Conservation (phyloP, 2,329 filamentous ascomycete species). For the Pseudopyrenochaeta lycopersici region DNA sequence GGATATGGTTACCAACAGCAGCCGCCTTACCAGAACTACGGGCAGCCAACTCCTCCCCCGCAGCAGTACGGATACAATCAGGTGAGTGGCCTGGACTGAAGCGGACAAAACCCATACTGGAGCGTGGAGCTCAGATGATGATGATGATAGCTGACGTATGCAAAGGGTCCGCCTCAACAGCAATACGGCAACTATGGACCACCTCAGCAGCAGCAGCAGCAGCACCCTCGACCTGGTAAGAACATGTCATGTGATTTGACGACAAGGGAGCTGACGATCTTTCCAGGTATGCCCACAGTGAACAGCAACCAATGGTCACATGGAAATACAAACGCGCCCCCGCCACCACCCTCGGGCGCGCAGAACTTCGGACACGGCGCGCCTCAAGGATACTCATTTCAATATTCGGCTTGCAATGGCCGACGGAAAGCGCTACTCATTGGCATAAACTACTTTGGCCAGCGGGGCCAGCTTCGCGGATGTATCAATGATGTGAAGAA, state of each 20-base stretch:
- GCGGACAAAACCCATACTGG: neutral
- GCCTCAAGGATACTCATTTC: conserved; percentile 81
- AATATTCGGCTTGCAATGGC: conserved; percentile 91
- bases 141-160: conserved; percentile 27
- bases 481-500: conserved; percentile 99
- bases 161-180: conserved; percentile 43
- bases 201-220: conserved; percentile 32
- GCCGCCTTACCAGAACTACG: conserved; percentile 51
- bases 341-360: conserved; percentile 69
- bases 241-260: neutral
- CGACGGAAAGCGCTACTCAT: conserved; percentile 88
- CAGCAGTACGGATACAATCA: conserved; percentile 56
- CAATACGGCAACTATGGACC: conserved; percentile 40
- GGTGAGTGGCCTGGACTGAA: conserved; percentile 26
- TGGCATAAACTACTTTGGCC: conserved; percentile 96
- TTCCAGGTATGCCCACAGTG: conserved; percentile 59
- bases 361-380: conserved; percentile 72
- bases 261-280: conserved; percentile 40
- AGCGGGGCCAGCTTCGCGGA: conserved; percentile 86
- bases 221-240: conserved; percentile 32
- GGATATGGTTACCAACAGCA: conserved; percentile 49
- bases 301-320: conserved; percentile 52
- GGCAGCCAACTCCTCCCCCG: conserved; percentile 51
- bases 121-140: neutral
- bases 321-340: conserved; percentile 67